phyloP scores from a whole-genome alignment of 371 early-diverging fungal species.

The Syncephalastrum sp. region DNA sequence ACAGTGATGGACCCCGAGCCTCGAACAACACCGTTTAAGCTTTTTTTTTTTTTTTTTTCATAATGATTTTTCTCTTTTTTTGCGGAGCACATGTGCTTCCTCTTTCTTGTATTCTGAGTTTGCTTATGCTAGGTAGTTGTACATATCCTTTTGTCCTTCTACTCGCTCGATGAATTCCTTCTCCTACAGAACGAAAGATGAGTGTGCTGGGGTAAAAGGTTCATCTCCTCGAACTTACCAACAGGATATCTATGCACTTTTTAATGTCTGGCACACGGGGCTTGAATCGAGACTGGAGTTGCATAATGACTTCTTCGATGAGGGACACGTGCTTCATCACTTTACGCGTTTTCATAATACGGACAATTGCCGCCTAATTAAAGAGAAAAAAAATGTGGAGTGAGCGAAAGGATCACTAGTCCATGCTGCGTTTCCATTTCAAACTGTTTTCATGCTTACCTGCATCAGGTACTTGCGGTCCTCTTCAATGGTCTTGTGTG shows the following conservation, averaged over 20 bases:
- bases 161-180: constrained; percentile 93
- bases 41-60: too few species aligned
- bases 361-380: constrained; percentile 89
- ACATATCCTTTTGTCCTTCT: constrained; percentile 83
- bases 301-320: constrained; percentile 87
- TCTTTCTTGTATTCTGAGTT: too few species aligned
- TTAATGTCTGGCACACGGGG: constrained; percentile 93
- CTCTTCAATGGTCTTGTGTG: constrained; percentile 84
- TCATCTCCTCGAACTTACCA: constrained; percentile 38
- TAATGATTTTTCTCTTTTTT: too few species aligned
- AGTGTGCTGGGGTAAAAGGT: background rate
- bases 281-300: constrained; percentile 88
- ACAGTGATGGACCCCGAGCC: too few species aligned
- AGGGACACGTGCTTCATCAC: constrained; percentile 84
- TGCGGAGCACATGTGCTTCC: too few species aligned
- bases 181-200: constrained; percentile 45
- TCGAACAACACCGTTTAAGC: too few species aligned
- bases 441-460: constrained; percentile 26
- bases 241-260: constrained; percentile 91
- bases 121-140: constrained; percentile 81
- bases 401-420: background rate
- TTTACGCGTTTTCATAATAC: constrained; percentile 95
- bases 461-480: constrained; percentile 91
- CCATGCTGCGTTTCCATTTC: background rate
- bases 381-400: background rate